Evolutionary conservation across 768 basidiomycete species (phyloP).

Genomic region (Suillus tomentosus): DNA sequence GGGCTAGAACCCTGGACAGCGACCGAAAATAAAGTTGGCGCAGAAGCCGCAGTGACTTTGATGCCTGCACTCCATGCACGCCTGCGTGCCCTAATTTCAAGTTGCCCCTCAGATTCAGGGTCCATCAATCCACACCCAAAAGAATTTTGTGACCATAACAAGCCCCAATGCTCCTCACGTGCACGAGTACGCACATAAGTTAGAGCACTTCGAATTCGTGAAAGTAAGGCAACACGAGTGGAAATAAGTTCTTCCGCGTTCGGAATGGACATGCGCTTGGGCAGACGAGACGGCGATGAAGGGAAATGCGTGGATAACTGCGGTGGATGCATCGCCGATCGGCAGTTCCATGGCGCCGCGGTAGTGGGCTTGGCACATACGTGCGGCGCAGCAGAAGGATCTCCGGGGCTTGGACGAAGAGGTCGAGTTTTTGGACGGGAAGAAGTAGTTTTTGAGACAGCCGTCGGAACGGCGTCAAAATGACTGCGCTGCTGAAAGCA

Average conservation of each 20-base stretch:
- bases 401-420: constrained; percentile 12
- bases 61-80: constrained; percentile 67
- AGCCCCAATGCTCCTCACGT: constrained; percentile 40
- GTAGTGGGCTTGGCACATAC: background rate
- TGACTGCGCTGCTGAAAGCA: constrained; percentile 8
- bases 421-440: constrained; percentile 30
- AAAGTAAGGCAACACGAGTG: constrained; percentile 26
- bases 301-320: background rate
- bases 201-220: constrained; percentile 43
- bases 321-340: constrained; percentile 1
- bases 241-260: constrained; percentile 20
- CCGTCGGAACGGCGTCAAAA: background rate
- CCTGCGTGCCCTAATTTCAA: constrained; percentile 61
- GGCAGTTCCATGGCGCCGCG: background rate
- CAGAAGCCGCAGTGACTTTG: constrained; percentile 32
- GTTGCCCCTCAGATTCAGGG: constrained; percentile 32
- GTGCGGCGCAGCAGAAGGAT: background rate
- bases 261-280: background rate
- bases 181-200: constrained; percentile 44
- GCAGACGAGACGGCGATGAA: constrained; percentile 14
- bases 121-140: constrained; percentile 17
- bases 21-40: constrained; percentile 1
- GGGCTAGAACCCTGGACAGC: background rate
- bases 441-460: constrained; percentile 26
- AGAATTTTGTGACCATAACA: constrained; percentile 31